phyloP scores from a whole-genome alignment of 768 basidiomycete species.

The Panellus pusillus region DNA sequence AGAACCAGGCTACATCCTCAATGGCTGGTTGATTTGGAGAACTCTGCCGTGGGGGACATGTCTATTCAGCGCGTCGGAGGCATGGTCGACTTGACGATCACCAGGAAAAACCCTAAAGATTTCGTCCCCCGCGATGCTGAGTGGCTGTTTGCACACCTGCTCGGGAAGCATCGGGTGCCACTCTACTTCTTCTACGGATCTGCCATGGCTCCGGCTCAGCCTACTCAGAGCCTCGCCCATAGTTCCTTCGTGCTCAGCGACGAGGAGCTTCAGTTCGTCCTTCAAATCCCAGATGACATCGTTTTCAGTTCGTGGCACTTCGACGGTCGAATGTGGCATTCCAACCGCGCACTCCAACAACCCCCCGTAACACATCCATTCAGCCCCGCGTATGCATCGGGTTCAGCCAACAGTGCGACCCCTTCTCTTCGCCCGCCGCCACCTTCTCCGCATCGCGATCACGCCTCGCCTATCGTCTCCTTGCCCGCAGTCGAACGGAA shows the following conservation, averaged over 20 bases:
- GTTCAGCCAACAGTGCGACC: background rate
- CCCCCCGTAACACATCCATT: no score
- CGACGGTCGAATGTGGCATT: no score
- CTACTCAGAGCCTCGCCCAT: background rate
- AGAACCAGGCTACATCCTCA: background rate
- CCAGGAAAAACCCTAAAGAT: background rate
- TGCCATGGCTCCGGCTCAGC: background rate
- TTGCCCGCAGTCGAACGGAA: background rate
- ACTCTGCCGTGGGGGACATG: background rate
- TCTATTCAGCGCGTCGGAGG: conserved; percentile 4
- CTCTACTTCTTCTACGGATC: conserved; percentile 10
- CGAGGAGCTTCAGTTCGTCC: no score
- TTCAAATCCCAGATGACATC: no score
- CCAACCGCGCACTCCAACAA: no score
- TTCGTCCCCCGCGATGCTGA: background rate
- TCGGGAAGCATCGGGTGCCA: background rate
- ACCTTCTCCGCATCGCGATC: no score
- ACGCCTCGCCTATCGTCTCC: background rate
- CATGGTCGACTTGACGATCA: conserved; percentile 2
- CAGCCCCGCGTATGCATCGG: no score
- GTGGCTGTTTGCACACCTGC: background rate
- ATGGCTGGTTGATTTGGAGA: background rate
- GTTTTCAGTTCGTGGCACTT: no score
- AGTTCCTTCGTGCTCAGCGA: background rate
- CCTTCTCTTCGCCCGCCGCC: no score